Percentiles rank a stretch among this genome's conserved stretches.
These are phyloP conservation scores for Ustilago loliicola DNA, from an alignment of 1,284 basidiomycete species.

Conservation along the genomic window DNA sequence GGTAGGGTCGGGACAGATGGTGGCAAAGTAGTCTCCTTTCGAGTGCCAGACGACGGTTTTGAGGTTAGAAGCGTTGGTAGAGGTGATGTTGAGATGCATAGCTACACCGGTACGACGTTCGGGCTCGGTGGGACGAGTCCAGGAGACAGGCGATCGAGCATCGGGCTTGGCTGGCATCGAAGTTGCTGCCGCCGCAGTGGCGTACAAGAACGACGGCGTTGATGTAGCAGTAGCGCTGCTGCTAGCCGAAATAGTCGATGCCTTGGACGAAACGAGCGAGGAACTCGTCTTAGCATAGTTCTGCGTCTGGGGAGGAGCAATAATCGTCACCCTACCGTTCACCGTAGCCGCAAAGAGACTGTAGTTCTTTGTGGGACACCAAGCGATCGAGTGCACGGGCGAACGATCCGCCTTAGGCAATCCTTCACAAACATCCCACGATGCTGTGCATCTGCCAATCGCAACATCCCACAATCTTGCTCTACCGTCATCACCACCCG, in stretches of 20 bases:
- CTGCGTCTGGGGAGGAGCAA: conserved; percentile 78
- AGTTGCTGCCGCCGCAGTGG: conserved; percentile 55
- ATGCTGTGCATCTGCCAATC: conserved; percentile 88
- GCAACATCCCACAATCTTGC: conserved; percentile 94
- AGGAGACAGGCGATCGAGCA: conserved; percentile 72
- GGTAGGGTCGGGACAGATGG: conserved; percentile 75
- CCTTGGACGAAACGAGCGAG: conserved; percentile 66
- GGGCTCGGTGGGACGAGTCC: conserved; percentile 73
- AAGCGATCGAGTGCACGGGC: conserved; percentile 85
- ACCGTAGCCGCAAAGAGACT: conserved; percentile 82
- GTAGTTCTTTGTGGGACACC: conserved; percentile 90
- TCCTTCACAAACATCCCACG: conserved; percentile 79
- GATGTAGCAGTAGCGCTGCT: conserved; percentile 54
- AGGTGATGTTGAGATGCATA: conserved; percentile 56
- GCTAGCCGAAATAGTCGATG: conserved; percentile 57
- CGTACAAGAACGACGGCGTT: conserved; percentile 59
- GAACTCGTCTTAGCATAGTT: conserved; percentile 72
- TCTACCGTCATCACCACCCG: conserved; percentile 89
- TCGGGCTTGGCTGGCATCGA: conserved; percentile 46
- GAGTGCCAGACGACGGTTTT: conserved; percentile 93
- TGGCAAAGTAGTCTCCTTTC: conserved; percentile 94
- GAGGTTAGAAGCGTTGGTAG: conserved; percentile 77
- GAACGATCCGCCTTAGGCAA: conserved; percentile 59
- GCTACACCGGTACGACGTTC: conserved; percentile 74
- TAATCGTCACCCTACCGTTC: conserved; percentile 78